These are phyloP conservation scores for Claviceps quebecensis DNA, from an alignment of 2,329 filamentous ascomycete genomes.

Conservation along the genomic window DNA sequence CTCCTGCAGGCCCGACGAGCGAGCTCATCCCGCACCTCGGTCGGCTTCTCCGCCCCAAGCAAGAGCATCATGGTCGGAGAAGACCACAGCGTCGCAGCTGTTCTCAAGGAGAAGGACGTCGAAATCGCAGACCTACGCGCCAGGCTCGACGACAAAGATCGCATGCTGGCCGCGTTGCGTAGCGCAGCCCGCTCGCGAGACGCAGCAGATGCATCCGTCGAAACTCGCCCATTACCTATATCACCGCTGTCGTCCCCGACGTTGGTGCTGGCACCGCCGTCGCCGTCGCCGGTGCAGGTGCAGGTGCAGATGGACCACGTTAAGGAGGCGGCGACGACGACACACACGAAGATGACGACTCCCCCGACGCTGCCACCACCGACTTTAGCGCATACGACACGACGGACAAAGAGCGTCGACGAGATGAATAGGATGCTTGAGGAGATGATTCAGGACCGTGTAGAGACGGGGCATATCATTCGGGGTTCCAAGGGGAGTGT, in stretches of 20 bases:
- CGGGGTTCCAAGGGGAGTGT: constrained; percentile 55
- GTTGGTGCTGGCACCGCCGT: constrained; percentile 5
- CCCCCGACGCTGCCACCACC: constrained; percentile 11
- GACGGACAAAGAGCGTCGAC: constrained; percentile 58
- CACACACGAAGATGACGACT: background rate
- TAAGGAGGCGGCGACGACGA: constrained; percentile 2
- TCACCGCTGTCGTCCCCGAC: constrained; percentile 1
- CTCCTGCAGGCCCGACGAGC: constrained; percentile 79
- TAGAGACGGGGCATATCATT: constrained; percentile 60
- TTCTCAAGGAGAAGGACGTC: constrained; percentile 76
- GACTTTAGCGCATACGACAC: constrained; percentile 21
- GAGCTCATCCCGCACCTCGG: constrained; percentile 76
- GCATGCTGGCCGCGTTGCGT: constrained; percentile 77
- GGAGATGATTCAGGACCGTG: constrained; percentile 87
- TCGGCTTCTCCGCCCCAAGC: constrained; percentile 48
- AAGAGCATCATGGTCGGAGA: constrained; percentile 60
- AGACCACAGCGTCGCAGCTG: constrained; percentile 56
- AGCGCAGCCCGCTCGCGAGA: constrained; percentile 78
- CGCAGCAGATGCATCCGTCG: constrained; percentile 47
- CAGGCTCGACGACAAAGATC: constrained; percentile 84
- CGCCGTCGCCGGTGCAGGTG: constrained; percentile 13
- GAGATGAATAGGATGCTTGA: constrained; percentile 90
- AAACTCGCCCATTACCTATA: constrained; percentile 17
- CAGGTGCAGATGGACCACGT: constrained; percentile 6
- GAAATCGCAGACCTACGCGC: constrained; percentile 87